These are phyloP conservation scores for Hibiscus mutabilis DNA, from an alignment of 345 rosid genomes.

Conservation along the genomic window DNA sequence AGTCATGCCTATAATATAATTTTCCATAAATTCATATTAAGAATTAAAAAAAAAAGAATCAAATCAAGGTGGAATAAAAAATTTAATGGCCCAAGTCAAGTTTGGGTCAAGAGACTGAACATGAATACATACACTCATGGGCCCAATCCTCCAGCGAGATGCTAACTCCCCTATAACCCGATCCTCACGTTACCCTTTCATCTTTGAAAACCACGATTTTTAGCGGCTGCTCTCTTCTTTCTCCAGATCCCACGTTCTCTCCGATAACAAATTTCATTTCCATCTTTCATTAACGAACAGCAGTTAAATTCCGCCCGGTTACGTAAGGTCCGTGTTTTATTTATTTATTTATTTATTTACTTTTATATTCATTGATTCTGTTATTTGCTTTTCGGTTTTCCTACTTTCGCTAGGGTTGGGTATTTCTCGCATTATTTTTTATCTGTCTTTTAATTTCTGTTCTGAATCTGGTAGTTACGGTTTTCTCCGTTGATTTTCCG, in stretches of 20 bases:
- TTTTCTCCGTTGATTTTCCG: neutral
- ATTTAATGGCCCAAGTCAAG: neutral
- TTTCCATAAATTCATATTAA: no score
- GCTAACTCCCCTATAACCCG: neutral
- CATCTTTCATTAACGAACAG: neutral
- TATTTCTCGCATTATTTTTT: neutral
- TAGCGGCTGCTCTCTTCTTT: neutral
- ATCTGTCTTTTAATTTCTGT: neutral
- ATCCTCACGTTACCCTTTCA: neutral
- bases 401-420: slow-evolving; percentile 3
- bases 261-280: neutral
- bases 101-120: neutral
- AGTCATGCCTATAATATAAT: no score
- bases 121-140: neutral
- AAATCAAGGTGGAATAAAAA: no score
- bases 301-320: neutral
- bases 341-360: neutral
- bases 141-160: neutral
- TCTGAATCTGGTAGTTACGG: neutral
- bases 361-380: neutral
- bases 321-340: neutral
- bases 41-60: no score
- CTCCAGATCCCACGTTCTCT: neutral
- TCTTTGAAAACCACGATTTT: neutral
- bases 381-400: neutral